Evolutionary conservation across 208 protist genomes (phyloP), one percentile per base, ranked within the genome.

Genomic region (Tetramitus jugosus): DNA sequence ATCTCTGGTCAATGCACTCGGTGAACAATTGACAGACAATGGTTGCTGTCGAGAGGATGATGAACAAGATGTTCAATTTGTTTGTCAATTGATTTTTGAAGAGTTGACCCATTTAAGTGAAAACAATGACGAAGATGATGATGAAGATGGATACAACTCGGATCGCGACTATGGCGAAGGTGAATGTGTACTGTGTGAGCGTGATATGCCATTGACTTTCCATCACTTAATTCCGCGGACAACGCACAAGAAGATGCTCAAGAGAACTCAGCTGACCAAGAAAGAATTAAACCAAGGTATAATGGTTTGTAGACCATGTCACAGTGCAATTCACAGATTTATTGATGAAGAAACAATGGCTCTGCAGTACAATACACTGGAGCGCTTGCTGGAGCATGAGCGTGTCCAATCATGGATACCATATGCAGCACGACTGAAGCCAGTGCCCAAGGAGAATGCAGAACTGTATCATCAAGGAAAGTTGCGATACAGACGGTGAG

Each of bases 231-330:
- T 79, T 39, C 77, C 77, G 3, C 31, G 60, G 52, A 33, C 4
- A 1, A 46, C 45, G 14, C 76, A 79, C 31, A 74, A 46, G 37
- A 64, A 74, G n/a, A 31, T 60, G 6, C 17, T 53, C 46, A 79
- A 79, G 23, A 23, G n/a, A 46, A 31, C 20, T 35, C 23, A 46
- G 35, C 49, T 42, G n/a, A 49, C 35, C 39, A 71, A 71, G 31
- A 39, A 45, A 13, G 31, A 71, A 17, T 71, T 71, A 26, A 71
- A 71, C 49, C 20, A 33, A 14, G 37, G 35, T 49, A 71, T 74
- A 35, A 39, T 76, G 23, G 46, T 79, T 62, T 79, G 56, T 56
- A 79, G 76, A 71, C 53, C n/a, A 71, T 78, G 75, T 65, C 75
- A 78, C 8, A 61, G 42, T 43, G 75, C 75, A 35, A 33, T 78